These are phyloP conservation scores for Streptanthus diversifolius DNA, from an alignment of 345 rosid genomes.

Conservation along the genomic window DNA sequence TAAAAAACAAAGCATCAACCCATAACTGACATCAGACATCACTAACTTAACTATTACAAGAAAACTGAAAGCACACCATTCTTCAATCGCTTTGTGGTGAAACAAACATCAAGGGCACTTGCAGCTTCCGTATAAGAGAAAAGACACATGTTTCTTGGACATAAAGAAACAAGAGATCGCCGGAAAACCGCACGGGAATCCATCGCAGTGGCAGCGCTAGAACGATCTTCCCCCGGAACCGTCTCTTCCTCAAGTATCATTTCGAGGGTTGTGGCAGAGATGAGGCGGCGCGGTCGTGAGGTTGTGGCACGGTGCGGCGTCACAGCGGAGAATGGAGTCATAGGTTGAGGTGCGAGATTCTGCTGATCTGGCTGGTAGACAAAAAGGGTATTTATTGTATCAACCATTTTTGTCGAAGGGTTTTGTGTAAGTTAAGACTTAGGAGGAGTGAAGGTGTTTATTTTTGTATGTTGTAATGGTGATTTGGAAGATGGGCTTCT, in stretches of 20 bases:
- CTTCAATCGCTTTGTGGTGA: not conserved
- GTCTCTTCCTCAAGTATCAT: slow-evolving; percentile 31
- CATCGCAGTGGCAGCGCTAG: not conserved
- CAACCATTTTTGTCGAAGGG: slow-evolving; percentile 9
- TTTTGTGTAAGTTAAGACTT: not conserved
- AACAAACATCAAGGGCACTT: slow-evolving; percentile 24
- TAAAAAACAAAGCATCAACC: slow-evolving; percentile 5
- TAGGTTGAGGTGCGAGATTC: not conserved
- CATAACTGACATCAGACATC: not conserved
- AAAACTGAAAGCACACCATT: not conserved
- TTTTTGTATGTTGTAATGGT: not conserved
- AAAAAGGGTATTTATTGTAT: not conserved
- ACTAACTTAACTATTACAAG: not conserved
- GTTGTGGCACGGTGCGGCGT: slow-evolving; percentile 12
- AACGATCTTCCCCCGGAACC: not conserved
- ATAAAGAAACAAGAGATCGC: slow-evolving; percentile 18
- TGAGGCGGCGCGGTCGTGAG: slow-evolving; percentile 14
- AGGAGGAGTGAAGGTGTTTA: not conserved
- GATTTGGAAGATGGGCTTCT: not conserved
- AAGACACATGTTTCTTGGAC: slow-evolving; percentile 28
- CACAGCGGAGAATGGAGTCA: slow-evolving; percentile 26
- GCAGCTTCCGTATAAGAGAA: slow-evolving; percentile 12
- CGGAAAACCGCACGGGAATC: slow-evolving; percentile 7
- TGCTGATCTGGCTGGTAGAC: not conserved
- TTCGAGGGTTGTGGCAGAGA: slow-evolving; percentile 24